These are phyloP conservation scores for Acacia acuminata DNA, from an alignment of 306 rosid species.

Conservation along the genomic window DNA sequence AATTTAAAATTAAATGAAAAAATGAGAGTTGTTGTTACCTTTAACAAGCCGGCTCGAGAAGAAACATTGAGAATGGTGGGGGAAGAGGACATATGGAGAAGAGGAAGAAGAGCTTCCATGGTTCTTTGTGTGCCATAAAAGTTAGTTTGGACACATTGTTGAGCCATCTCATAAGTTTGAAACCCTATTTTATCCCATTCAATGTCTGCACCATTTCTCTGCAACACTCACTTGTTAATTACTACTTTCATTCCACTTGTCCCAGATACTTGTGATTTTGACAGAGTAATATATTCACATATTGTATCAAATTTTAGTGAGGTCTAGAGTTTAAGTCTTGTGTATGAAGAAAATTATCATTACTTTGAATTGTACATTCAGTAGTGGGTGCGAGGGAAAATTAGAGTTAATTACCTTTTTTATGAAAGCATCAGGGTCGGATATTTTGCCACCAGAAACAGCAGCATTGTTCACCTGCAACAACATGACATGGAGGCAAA, in stretches of 20 bases:
- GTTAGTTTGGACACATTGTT: constrained; percentile 52
- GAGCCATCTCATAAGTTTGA: constrained; percentile 40
- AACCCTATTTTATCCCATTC: constrained; percentile 25
- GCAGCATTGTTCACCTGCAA: constrained; percentile 49
- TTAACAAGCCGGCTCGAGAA: constrained; percentile 17
- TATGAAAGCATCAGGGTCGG: constrained; percentile 26
- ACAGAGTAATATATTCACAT: neutral
- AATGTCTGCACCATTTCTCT: constrained; percentile 36
- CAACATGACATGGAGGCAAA: neutral
- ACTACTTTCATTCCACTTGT: neutral
- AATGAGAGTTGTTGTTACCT: constrained; percentile 35
- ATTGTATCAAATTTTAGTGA: neutral
- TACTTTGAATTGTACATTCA: neutral
- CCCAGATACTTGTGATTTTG: neutral
- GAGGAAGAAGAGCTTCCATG: constrained; percentile 55
- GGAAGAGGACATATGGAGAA: constrained; percentile 54
- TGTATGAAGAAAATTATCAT: too few relatives aligned
- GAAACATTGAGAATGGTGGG: constrained; percentile 65
- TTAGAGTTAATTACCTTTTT: constrained; percentile 24
- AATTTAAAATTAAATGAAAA: neutral
- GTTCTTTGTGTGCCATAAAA: constrained; percentile 58
- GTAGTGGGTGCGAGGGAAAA: neutral
- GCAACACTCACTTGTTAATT: neutral
- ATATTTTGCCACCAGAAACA: constrained; percentile 32
- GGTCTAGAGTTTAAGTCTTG: neutral